phyloP scores from a whole-genome alignment of 257 asterid genomes.

The Nyctanthes arbortristis region DNA sequence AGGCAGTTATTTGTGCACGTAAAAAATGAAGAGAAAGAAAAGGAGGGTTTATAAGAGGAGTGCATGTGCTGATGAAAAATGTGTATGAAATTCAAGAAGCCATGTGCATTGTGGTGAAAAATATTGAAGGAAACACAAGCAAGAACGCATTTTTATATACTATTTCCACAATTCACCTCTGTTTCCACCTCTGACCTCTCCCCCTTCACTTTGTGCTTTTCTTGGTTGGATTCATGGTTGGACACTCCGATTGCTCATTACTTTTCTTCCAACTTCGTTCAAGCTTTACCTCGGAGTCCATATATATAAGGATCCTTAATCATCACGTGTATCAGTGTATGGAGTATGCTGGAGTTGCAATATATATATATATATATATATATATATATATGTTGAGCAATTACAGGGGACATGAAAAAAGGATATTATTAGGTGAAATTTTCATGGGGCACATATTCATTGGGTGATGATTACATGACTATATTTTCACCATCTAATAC shows the following conservation, averaged over 20 bases:
- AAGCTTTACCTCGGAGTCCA: conserved; percentile 7
- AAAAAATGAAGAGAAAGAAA: conserved; percentile 41
- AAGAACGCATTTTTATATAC: conserved; percentile 17
- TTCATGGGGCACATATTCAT: too few relatives aligned
- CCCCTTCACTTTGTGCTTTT: conserved; percentile 16
- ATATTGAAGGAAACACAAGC: conserved; percentile 25
- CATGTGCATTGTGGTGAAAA: conserved; percentile 46
- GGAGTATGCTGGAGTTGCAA: conserved; percentile 20
- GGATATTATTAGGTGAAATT: too few relatives aligned
- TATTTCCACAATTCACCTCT: conserved; percentile 8
- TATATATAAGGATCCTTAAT: conserved; percentile 17
- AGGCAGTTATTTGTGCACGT: conserved; percentile 41
- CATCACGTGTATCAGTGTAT: conserved; percentile 4
- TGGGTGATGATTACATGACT: too few relatives aligned
- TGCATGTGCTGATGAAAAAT: conserved; percentile 45
- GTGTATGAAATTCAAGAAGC: conserved; percentile 31
- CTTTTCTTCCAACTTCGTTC: conserved; percentile 16
- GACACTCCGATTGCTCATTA: conserved; percentile 6
- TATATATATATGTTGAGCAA: background rate
- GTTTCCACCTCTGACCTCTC: conserved; percentile 5
- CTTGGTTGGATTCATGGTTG: conserved; percentile 27
- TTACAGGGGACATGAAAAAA: too few relatives aligned
- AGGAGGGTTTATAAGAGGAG: conserved; percentile 36
- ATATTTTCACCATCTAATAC: too few relatives aligned
- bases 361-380: conserved; percentile 10